Conservation (phyloP, 768 basidiomycete genomes). For the Coprinopsis sp. region DNA sequence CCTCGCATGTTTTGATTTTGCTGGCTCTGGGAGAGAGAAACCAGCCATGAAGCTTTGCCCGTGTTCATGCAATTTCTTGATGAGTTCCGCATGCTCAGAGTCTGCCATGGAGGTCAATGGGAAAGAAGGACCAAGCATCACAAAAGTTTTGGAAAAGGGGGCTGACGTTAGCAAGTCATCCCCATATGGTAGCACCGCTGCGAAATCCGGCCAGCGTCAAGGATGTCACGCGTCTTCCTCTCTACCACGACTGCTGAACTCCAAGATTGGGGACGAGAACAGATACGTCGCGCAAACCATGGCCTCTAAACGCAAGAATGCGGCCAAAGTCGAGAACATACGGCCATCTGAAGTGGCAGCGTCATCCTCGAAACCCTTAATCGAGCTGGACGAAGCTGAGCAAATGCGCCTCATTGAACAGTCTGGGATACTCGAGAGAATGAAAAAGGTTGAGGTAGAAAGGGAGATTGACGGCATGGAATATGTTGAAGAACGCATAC, state of each 20-base stretch:
- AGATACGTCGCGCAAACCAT: slow-evolving; percentile 11
- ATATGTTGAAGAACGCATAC: slow-evolving; percentile 30
- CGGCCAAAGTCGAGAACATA: slow-evolving; percentile 5
- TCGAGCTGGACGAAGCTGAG: slow-evolving; percentile 67
- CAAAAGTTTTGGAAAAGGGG: too few relatives aligned
- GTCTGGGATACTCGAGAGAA: slow-evolving; percentile 50
- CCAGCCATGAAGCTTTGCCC: slow-evolving; percentile 44
- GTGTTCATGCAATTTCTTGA: slow-evolving; percentile 41
- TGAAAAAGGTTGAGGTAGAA: slow-evolving; percentile 6
- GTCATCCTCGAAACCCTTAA: slow-evolving; percentile 18
- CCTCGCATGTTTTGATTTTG: background rate
- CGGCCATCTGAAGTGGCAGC: background rate
- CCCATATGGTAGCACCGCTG: too few relatives aligned
- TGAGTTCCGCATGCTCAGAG: slow-evolving; percentile 29
- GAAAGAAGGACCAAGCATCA: too few relatives aligned
- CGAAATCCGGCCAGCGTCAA: too few relatives aligned
- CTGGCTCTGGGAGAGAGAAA: slow-evolving; percentile 27
- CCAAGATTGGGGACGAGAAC: too few relatives aligned
- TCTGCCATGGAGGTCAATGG: slow-evolving; percentile 19
- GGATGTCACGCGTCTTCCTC: too few relatives aligned
- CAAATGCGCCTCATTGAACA: slow-evolving; percentile 74
- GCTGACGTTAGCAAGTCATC: too few relatives aligned
- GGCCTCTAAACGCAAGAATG: slow-evolving; percentile 21
- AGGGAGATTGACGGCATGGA: slow-evolving; percentile 24
- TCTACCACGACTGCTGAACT: too few relatives aligned